Evolutionary conservation across 75 land plant genomes (phyloP).

Genomic region (Pinus taeda): DNA sequence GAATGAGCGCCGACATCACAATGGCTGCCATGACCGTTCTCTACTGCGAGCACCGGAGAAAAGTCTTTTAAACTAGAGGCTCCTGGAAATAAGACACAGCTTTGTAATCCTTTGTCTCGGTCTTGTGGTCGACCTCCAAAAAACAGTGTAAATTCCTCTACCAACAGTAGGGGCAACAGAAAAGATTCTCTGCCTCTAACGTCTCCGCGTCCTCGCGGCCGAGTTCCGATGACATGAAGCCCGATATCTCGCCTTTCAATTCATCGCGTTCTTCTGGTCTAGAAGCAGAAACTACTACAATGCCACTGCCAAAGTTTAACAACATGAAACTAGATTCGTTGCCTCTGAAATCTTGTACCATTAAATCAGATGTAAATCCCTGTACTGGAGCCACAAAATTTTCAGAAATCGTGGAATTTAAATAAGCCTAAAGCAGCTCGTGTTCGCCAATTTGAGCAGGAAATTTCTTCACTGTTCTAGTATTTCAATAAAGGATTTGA

Average conservation of each 20-base stretch:
- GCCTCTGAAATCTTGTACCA: neutral
- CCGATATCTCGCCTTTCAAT: neutral
- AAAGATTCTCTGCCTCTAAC: too few relatives aligned
- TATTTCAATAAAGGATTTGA: slow-evolving; percentile 32
- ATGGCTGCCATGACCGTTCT: neutral
- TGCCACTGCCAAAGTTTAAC: neutral
- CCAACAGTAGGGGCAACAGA: neutral
- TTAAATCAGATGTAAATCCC: neutral
- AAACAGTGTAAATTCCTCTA: neutral
- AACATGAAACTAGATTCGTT: neutral
- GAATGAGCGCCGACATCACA: too few relatives aligned
- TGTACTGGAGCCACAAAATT: neutral
- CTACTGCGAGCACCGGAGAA: neutral
- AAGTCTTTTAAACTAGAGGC: neutral
- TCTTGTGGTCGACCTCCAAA: neutral
- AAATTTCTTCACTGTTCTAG: slow-evolving; percentile 27
- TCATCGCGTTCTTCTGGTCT: neutral
- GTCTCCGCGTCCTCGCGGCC: neutral
- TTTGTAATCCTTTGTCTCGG: neutral
- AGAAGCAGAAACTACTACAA: neutral
- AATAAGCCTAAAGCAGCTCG: neutral
- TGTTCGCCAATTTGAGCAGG: slow-evolving; percentile 15
- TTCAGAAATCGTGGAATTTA: too few relatives aligned
- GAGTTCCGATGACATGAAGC: neutral
- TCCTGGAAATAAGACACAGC: neutral